These are phyloP conservation scores for Erodium chrysanthum DNA, from an alignment of 441 rosid species.

Conservation along the genomic window DNA sequence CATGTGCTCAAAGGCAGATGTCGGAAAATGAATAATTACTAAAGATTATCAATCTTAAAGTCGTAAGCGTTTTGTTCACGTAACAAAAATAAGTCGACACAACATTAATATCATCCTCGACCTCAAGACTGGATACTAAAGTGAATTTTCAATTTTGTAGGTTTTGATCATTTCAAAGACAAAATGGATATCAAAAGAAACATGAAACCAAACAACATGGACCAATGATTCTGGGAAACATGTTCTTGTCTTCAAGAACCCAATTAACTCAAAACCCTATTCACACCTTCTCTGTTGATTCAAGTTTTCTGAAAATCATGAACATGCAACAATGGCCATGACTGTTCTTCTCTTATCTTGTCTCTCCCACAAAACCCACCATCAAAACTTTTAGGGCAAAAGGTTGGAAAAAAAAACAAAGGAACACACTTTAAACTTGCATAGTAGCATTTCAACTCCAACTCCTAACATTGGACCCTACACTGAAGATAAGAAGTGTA, in stretches of 20 bases:
- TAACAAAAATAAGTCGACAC: too few relatives aligned
- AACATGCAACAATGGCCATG: not conserved
- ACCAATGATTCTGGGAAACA: not conserved
- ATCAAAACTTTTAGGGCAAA: not conserved
- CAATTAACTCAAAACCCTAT: not conserved
- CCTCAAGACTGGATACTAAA: too few relatives aligned
- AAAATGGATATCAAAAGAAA: not conserved
- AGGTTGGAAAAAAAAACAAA: not conserved
- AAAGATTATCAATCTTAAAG: too few relatives aligned
- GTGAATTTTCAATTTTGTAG: too few relatives aligned
- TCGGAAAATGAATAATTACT: too few relatives aligned
- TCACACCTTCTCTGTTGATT: not conserved
- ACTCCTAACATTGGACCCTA: not conserved
- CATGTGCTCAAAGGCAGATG: too few relatives aligned
- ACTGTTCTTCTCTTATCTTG: constrained; percentile 3
- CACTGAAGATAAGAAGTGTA: not conserved
- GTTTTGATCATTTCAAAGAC: not conserved
- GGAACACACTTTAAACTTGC: not conserved
- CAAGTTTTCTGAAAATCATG: not conserved
- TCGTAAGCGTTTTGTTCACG: too few relatives aligned
- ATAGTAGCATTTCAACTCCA: constrained; percentile 1
- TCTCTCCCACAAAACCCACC: not conserved
- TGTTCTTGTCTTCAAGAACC: constrained; percentile 1
- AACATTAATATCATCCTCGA: too few relatives aligned
- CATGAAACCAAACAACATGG: constrained; percentile 1